phyloP scores from a whole-genome alignment of 768 basidiomycete genomes.

The Phanerochaete carnosa region DNA sequence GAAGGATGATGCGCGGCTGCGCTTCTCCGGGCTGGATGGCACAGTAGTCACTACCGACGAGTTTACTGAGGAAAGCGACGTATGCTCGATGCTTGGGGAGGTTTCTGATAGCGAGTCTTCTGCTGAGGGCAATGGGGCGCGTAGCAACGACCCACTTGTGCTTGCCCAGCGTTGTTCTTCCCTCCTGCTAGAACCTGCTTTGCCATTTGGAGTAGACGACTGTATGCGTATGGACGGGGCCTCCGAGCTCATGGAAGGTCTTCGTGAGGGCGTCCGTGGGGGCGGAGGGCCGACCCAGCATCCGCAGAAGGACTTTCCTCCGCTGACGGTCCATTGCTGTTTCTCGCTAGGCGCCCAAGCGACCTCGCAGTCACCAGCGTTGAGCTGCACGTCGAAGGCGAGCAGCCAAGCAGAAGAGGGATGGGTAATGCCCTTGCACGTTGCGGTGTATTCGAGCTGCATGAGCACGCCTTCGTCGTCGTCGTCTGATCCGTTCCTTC shows the following conservation, averaged over 20 bases:
- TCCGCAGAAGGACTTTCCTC: conserved; percentile 32
- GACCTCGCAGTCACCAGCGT: conserved; percentile 65
- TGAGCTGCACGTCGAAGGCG: conserved; percentile 72
- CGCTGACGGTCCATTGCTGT: conserved; percentile 57
- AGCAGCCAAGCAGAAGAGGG: conserved; percentile 76
- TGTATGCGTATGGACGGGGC: conserved; percentile 20
- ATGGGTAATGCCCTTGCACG: conserved; percentile 77
- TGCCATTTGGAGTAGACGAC: conserved; percentile 21
- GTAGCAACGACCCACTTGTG: conserved; percentile 62
- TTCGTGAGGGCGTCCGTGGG: neutral
- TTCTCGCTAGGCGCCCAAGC: conserved; percentile 56
- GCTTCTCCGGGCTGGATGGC: conserved; percentile 29
- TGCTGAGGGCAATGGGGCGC: conserved; percentile 66
- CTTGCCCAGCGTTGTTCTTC: conserved; percentile 26
- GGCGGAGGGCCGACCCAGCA: conserved; percentile 46
- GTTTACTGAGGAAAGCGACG: conserved; percentile 38
- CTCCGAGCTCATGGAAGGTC: neutral
- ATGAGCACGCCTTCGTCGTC: conserved; percentile 48
- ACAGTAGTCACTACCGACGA: conserved; percentile 33
- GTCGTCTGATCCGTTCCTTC: conserved; percentile 1
- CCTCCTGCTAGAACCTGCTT: neutral
- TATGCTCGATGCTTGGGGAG: conserved; percentile 14
- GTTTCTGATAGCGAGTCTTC: conserved; percentile 75
- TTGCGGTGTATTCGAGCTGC: conserved; percentile 66
- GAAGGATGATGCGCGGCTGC: conserved; percentile 39